Percentiles rank a stretch among this genome's conserved stretches.
Evolutionary conservation across 1,139 yeast species (phyloP).

Genomic region (Pichia sp.): DNA sequence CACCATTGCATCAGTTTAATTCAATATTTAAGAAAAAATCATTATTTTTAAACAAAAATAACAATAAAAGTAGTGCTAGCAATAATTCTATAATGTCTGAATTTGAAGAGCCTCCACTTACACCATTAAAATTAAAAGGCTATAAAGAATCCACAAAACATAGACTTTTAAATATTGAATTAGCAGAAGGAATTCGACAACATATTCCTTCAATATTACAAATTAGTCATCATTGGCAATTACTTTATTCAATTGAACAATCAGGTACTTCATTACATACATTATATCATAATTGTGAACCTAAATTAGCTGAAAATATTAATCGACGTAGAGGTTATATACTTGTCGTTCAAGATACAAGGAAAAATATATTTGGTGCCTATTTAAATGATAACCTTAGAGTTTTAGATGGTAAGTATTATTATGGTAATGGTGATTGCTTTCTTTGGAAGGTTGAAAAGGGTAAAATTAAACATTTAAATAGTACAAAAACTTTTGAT

Average conservation of each 20-base stretch:
- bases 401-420: slow-evolving; percentile 65
- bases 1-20: slow-evolving; percentile 2
- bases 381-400: slow-evolving; percentile 70
- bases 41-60: neutral
- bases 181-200: slow-evolving; percentile 69
- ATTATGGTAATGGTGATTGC: slow-evolving; percentile 93
- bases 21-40: neutral
- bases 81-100: neutral
- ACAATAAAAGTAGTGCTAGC: neutral
- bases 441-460: slow-evolving; percentile 74
- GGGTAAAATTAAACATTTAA: slow-evolving; percentile 25
- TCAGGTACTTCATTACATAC: slow-evolving; percentile 87
- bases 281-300: slow-evolving; percentile 39
- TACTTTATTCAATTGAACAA: slow-evolving; percentile 79
- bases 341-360: slow-evolving; percentile 57
- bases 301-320: slow-evolving; percentile 22
- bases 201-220: slow-evolving; percentile 76
- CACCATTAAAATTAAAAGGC: slow-evolving; percentile 48
- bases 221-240: slow-evolving; percentile 67
- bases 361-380: slow-evolving; percentile 71
- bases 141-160: slow-evolving; percentile 52
- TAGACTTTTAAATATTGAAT: slow-evolving; percentile 47
- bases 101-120: slow-evolving; percentile 36
- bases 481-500: neutral
- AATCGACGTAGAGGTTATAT: slow-evolving; percentile 59